Evolutionary conservation across 306 rosid species (phyloP).

Genomic region (Prinsepia uniflora): DNA sequence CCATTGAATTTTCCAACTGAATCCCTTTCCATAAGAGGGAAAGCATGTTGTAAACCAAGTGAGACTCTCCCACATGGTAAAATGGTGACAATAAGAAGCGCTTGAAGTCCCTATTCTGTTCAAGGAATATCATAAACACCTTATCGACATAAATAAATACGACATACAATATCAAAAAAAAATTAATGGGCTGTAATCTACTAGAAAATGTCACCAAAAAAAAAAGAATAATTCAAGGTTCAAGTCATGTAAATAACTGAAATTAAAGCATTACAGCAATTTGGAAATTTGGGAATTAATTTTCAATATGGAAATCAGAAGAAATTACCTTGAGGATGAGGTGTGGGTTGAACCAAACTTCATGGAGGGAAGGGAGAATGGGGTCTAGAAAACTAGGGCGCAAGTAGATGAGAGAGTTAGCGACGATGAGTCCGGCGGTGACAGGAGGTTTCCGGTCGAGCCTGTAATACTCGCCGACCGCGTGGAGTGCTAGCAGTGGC

Average conservation of each 20-base stretch:
- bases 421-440: conserved; percentile 77
- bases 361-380: conserved; percentile 51
- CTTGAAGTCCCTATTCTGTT: conserved; percentile 63
- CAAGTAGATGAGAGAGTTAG: conserved; percentile 68
- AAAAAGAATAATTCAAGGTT: not conserved
- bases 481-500: conserved; percentile 67
- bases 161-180: not conserved
- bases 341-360: conserved; percentile 83
- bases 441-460: conserved; percentile 66
- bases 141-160: not conserved
- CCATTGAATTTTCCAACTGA: conserved; percentile 66
- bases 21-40: conserved; percentile 93
- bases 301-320: not conserved
- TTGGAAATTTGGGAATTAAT: not conserved
- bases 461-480: conserved; percentile 64
- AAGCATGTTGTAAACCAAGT: conserved; percentile 81
- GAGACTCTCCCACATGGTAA: conserved; percentile 77
- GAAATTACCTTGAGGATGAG: conserved; percentile 65
- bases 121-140: conserved; percentile 1
- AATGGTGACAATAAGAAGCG: conserved; percentile 75
- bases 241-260: not conserved
- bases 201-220: not conserved
- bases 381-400: conserved; percentile 53
- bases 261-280: not conserved
- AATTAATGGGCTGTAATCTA: not conserved